These are phyloP conservation scores for Oryza punctata DNA, from an alignment of 176 grass and related monocot species.

Conservation along the genomic window DNA sequence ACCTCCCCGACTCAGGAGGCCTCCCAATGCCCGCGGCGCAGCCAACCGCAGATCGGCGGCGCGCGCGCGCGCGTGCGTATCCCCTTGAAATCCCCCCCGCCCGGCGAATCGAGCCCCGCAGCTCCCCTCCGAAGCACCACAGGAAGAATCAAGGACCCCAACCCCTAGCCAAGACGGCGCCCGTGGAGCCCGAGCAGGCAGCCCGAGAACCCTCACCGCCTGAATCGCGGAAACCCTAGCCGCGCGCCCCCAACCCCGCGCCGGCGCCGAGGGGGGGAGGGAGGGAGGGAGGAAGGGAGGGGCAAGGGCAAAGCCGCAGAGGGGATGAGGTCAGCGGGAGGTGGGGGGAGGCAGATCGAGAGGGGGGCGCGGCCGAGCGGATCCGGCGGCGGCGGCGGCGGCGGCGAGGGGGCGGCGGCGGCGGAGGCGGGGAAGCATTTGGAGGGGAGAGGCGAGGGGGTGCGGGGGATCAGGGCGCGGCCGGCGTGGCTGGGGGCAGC, in stretches of 20 bases:
- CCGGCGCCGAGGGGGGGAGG: background rate
- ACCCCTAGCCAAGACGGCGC: constrained; percentile 20
- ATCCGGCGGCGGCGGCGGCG: constrained; percentile 39
- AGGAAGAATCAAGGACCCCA: background rate
- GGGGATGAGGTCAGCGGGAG: constrained; percentile 26
- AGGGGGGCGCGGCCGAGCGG: background rate
- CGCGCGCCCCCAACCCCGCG: background rate
- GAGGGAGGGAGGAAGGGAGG: background rate
- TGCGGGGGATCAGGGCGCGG: constrained; percentile 52
- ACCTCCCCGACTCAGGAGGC: background rate
- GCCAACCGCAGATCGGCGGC: constrained; percentile 39
- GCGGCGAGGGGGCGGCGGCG: constrained; percentile 35
- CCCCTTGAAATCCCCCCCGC: background rate
- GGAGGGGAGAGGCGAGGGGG: too few relatives aligned
- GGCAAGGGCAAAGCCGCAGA: background rate
- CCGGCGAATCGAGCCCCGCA: constrained; percentile 35
- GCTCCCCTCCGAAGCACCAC: constrained; percentile 4
- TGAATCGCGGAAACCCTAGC: constrained; percentile 42
- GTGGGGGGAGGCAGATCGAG: background rate
- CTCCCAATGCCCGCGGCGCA: constrained; percentile 35
- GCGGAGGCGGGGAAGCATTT: background rate
- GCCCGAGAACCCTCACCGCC: background rate
- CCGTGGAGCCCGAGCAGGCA: background rate
- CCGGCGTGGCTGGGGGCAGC: constrained; percentile 63
- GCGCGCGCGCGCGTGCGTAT: background rate